phyloP scores from a whole-genome alignment of 805 yeast genomes.

The Candida railenensis region DNA sequence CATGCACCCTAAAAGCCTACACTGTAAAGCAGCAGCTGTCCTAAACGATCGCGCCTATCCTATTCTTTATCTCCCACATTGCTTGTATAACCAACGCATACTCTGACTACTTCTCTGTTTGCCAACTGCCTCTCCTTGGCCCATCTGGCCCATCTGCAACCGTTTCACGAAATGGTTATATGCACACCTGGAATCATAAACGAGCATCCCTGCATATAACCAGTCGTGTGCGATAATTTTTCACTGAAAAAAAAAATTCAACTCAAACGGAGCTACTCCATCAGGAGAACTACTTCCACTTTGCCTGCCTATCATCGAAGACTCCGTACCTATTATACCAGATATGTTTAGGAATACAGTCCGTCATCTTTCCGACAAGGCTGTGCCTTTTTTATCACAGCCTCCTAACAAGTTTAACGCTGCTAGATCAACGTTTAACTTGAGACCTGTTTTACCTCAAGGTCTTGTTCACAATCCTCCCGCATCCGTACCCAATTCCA shows the following conservation, averaged over 20 bases:
- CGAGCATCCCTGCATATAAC: background rate
- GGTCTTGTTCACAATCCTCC: slow-evolving; percentile 69
- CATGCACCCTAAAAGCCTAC: too few relatives aligned
- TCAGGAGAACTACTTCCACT: too few relatives aligned
- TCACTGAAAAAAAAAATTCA: background rate
- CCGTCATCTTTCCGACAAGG: slow-evolving; percentile 13
- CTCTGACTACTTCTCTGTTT: too few relatives aligned
- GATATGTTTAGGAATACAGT: background rate
- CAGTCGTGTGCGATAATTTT: slow-evolving; percentile 1
- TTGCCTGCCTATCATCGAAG: background rate
- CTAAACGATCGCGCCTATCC: too few relatives aligned
- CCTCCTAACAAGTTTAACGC: slow-evolving; percentile 61
- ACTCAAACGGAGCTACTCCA: background rate
- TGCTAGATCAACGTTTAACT: slow-evolving; percentile 62
- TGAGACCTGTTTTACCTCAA: slow-evolving; percentile 50
- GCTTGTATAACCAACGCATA: too few relatives aligned
- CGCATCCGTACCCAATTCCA: slow-evolving; percentile 44
- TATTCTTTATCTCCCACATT: too few relatives aligned
- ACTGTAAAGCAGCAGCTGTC: too few relatives aligned
- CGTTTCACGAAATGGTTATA: too few relatives aligned
- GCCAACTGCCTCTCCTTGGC: too few relatives aligned
- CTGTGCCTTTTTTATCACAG: slow-evolving; percentile 32
- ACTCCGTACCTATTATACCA: background rate
- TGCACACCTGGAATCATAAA: too few relatives aligned
- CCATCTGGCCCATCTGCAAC: too few relatives aligned